A percentile compares a stretch with the other conserved stretches of the same genome.
Evolutionary conservation across 2,329 filamentous ascomycete species (phyloP).

Genomic region (Penicillium griseofulvum): DNA sequence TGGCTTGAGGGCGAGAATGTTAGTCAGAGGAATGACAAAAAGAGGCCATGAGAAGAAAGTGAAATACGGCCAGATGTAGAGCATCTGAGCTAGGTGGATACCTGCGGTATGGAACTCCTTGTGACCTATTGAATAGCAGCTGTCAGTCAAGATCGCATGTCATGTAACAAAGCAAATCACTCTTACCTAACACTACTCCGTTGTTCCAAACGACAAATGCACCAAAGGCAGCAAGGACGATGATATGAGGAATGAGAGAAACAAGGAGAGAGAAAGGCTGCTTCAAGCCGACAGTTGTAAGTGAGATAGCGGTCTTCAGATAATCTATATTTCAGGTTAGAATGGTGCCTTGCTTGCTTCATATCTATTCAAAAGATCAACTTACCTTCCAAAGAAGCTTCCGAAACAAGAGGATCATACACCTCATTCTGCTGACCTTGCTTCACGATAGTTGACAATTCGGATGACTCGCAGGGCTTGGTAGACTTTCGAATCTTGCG

Average conservation of each 20-base stretch:
- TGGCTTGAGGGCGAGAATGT: constrained; percentile 34
- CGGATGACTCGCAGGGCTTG: constrained; percentile 26
- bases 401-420: constrained; percentile 51
- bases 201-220: constrained; percentile 83
- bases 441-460: constrained; percentile 30
- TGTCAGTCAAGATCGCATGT: not conserved
- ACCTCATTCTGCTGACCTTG: constrained; percentile 41
- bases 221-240: constrained; percentile 65
- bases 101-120: constrained; percentile 92
- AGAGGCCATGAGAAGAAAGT: constrained; percentile 86
- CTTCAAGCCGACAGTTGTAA: constrained; percentile 57
- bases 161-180: not conserved
- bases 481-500: constrained; percentile 33
- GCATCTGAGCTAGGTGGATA: constrained; percentile 84
- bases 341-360: not conserved
- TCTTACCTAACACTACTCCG: constrained; percentile 79
- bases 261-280: constrained; percentile 42
- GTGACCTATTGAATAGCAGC: constrained; percentile 59
- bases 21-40: constrained; percentile 56
- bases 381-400: constrained; percentile 52
- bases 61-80: constrained; percentile 91
- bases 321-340: constrained; percentile 44
- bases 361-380: not conserved
- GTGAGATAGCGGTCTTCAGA: constrained; percentile 57
- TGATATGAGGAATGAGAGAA: constrained; percentile 53